Base-by-base conservation (phyloP, 108 stramenopile species). In the Cyclotella atomus region DNA sequence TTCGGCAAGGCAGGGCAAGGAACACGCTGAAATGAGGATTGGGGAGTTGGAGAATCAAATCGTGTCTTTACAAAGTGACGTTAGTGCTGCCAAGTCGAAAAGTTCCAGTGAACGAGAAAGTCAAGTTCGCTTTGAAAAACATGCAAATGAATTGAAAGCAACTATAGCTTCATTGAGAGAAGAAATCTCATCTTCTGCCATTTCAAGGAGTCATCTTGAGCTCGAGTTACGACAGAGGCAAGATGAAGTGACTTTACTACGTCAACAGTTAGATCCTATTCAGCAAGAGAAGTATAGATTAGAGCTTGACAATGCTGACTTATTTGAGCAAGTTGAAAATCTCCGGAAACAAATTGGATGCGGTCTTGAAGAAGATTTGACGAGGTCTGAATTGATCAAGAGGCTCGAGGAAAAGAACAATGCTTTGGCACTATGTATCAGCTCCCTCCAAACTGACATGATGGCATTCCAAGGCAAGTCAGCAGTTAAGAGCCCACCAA, bases 281-380 rank as follows among this genome's bases (percentile, higher is more conserved):
- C 64, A 55, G 44, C 52, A 66, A 75, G 73, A 75, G 45, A 75
- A 75, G 35, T 75, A 75, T 34, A 66, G 73, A 14, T 20, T 75
- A 2, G 73, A 75, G 21, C 8, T 75, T 21, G 73, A 75, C 36
- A 75, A 75, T 49, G 54, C 73, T 17, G 30, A 27, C 15, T 59
- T 75, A 25, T n/a, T n/a, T 35, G 73, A 75, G 19, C 36, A 75
- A 46, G 47, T 75, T 20, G n/a, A 75, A 34, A 65, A 25, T 44
- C 36, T 75, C 12, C 65, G 44, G 30, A 55, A 27, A 19, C 38
- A 27, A 57, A 59, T 16, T 27, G 16, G 30, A 30, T 29, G 29
- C 53, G 23, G 24, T 16, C 4, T 8, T 10, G 41, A 56, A 30
- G 43, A 30, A 57, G 55, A 44, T 8, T 9, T 3, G 20, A 45